A percentile compares a stretch with the other conserved stretches of the same genome.
These are phyloP conservation scores for Crithidia fasciculata DNA, from an alignment of 208 protist species.

Conservation along the genomic window DNA sequence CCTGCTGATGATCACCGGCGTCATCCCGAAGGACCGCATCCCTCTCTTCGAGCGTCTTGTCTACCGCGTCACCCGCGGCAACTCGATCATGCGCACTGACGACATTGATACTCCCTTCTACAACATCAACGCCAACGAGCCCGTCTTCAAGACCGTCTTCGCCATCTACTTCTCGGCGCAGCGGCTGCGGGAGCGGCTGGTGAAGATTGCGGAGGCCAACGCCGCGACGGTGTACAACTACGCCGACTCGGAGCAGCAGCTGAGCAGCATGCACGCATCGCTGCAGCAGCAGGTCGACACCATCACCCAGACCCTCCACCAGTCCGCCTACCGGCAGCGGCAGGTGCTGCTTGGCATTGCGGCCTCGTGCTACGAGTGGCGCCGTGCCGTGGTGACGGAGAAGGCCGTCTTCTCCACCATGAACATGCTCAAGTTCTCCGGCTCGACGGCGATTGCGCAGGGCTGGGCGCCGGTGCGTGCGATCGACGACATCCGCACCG, in stretches of 20 bases:
- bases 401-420: conserved; percentile 97
- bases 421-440: conserved; percentile 96
- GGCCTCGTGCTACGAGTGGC: conserved; percentile 86
- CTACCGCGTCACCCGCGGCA: conserved; percentile 96
- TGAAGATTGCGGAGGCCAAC: conserved; percentile 97
- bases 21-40: conserved; percentile 92
- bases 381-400: conserved; percentile 91
- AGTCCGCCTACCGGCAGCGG: conserved; percentile 68
- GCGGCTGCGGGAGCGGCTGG: conserved; percentile 89
- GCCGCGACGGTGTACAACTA: conserved; percentile 95
- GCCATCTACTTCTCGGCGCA: conserved; percentile 97
- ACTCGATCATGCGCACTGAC: conserved; percentile 93
- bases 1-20: conserved; percentile 94
- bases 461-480: conserved; percentile 93
- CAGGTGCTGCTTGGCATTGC: conserved; percentile 84
- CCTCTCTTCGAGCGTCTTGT: conserved; percentile 93
- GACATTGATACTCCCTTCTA: conserved; percentile 93
- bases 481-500: conserved; percentile 70
- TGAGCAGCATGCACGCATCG: conserved; percentile 67
- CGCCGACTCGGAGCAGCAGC: conserved; percentile 87
- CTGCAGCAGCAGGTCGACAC: conserved; percentile 78
- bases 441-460: conserved; percentile 91
- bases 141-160: conserved; percentile 95
- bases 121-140: conserved; percentile 79
- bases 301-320: conserved; percentile 74